Evolutionary conservation across 495 filamentous ascomycete genomes (phyloP), one percentile per base, ranked within the genome.

Genomic region (Trichodelitschia bisporula): DNA sequence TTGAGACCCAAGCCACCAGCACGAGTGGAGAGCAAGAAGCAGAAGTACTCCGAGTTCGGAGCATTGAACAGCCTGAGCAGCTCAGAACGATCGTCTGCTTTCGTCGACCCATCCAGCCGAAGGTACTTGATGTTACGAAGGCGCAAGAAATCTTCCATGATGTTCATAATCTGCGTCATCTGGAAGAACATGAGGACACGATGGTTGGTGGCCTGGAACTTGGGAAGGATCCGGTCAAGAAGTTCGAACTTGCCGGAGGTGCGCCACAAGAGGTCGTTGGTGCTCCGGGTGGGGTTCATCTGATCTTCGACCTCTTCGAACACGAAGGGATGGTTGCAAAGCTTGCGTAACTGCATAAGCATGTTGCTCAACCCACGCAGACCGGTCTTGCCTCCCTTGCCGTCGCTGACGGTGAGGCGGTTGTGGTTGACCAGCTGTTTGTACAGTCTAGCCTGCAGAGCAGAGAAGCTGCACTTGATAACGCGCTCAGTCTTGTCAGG

Each of bases 111-210:
- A 42, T 97, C 86, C 27, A 97, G 62, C 36, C 86, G 80, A 26
- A 97, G 62, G 47, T 92, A 97, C 33, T 68, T 54, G 38, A 90
- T 59, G 17, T 69, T 72, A 27, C 77, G 66, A 34, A 76, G 68
- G 3, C 86, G 76, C 31, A 97, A 58, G 52, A 86, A 97, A 51
- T 97, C 86, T 42, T 97, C 86, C 89, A 97, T 95, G 48, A 97
- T 97, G 50, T 97, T 91, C 86, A 97, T 97, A 45, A 97, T 97
- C 24, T 90, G 79, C 2, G 86, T 97, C 86, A 97, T 97, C 51
- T 97, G 86, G 64, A 97, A 97, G 64, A 97, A 97, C 73, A 97
- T 95, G 45, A 97, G 50, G 29, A 93, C 80, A 41, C 89, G 72
- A 63, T 97, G 86, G 20, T 77, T 75, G 3, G 79, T 76, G 0